phyloP scores from a whole-genome alignment of 768 basidiomycete genomes.

The Tricholoma flavovirens region DNA sequence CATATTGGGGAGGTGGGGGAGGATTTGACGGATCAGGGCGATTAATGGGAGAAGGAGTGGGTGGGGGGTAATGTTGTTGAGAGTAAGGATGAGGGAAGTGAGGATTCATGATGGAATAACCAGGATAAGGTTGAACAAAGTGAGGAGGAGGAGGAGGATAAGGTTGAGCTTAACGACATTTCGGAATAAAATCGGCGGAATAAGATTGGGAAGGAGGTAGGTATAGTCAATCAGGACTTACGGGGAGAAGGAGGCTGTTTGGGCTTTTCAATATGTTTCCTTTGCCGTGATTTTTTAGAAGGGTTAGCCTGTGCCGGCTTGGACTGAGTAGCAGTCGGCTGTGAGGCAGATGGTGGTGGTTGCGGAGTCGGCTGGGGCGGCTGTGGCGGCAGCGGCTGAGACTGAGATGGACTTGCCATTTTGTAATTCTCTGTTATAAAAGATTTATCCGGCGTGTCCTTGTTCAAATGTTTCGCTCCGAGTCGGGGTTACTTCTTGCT shows the following conservation, averaged over 20 bases:
- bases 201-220: slow-evolving; percentile 9
- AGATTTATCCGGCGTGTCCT: background rate
- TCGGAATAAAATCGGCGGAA: slow-evolving; percentile 16
- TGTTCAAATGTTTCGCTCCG: slow-evolving; percentile 21
- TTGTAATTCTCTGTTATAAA: slow-evolving; percentile 22
- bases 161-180: slow-evolving; percentile 12
- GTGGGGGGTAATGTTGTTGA: slow-evolving; percentile 22
- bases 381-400: slow-evolving; percentile 39
- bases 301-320: slow-evolving; percentile 19
- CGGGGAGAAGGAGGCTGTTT: slow-evolving; percentile 6
- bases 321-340: slow-evolving; percentile 38
- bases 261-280: slow-evolving; percentile 29
- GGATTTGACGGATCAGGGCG: slow-evolving; percentile 35
- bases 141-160: slow-evolving; percentile 25
- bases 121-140: slow-evolving; percentile 49
- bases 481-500: slow-evolving; percentile 25
- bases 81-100: slow-evolving; percentile 50
- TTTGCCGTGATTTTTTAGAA: slow-evolving; percentile 51
- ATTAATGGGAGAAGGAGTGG: slow-evolving; percentile 27
- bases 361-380: slow-evolving; percentile 40
- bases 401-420: slow-evolving; percentile 35
- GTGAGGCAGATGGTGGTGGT: slow-evolving; percentile 26
- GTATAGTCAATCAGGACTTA: slow-evolving; percentile 10
- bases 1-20: slow-evolving; percentile 39
- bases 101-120: slow-evolving; percentile 64